Evolutionary conservation across 768 basidiomycete species (phyloP), one percentile per base, ranked within the genome.

Genomic region (Termitomyces eurrhizus): DNA sequence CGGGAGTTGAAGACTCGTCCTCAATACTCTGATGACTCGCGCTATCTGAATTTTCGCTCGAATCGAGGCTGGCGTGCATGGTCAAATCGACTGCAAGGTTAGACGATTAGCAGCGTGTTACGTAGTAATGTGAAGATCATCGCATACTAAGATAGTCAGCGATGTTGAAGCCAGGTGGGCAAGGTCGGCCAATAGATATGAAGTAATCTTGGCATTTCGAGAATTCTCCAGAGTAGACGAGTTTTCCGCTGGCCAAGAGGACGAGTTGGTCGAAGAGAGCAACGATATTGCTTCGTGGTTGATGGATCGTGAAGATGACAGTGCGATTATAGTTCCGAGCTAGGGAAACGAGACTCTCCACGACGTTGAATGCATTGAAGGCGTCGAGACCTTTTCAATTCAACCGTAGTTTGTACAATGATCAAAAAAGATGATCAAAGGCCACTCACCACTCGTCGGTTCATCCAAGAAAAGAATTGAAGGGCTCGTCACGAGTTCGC

Each of bases 251-350:
- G 0, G 92, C 92, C 18, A 99, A 80, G 3, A 98, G 78, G 3
- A 98, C 73, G 35, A 99, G 80, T 62, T 95, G 89, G 70, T 99
- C 96, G 65, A 99, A 98, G 13, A 99, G 77, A 0, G 93, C 88
- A 14, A 98, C 95, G 66, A 99, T 98, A 74, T 98, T 98, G 72
- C 93, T 95, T 54, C 96, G 88, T 14, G 96, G 97, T 72, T 98
- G 97, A 68, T 99, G 97, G 59, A 99, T 98, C 0, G 96, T 98
- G 77, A 98, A 97, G 60, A 98, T 81, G 54, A 98, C 93, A 0
- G 95, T 98, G 37, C 96, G 88, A 64, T 95, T 93, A 74, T 94
- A 98, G 66, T 89, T 85, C 33, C 85, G 78, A 4, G 95, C 93
- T 26, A 98, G 82, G 16, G 89, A 87, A 1, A 90, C 89, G 26